Evolutionary conservation across 306 rosid species (phyloP), one percentile per base, ranked within the genome.

Genomic region (Gleditsia sinensis): DNA sequence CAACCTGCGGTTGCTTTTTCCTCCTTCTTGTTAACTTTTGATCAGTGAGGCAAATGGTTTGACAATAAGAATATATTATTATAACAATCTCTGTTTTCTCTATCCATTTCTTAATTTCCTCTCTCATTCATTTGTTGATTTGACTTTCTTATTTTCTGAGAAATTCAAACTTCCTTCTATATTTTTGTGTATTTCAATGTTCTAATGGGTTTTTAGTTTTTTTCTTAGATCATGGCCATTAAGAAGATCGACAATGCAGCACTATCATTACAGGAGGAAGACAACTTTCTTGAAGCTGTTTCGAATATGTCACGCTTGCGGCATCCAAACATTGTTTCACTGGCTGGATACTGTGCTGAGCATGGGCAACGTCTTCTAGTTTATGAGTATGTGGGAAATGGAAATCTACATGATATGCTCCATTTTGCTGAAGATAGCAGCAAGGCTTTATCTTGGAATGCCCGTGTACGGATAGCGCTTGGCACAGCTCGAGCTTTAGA

Each of bases 401-500:
- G 92, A 59, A 92, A 91, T 84, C 79, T 95, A 43, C 99, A 95
- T 63, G 98, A 92, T 73, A 85, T 90, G 78, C 98, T 95, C 76
- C 99, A 92, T 85, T 90, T 88, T 80, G 76, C 89, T 34, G 97
- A 90, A 75, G 93, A 92, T 28, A 84, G 96, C 76, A 83, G 90
- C 54, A 92, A 86, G 69, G 84, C 75, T 43, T 86, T 95, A 76
- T 76, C 96, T 70, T 95, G 99, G 99, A 95, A 95, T 81, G 96
- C 93, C 2, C 98, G 99, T 60, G 99, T 95, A 42, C 88, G 98
- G 74, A 87, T 95, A 71, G 96, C 99, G 40, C 99, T 95, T 28
- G 98, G 99, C 84, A 92, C 96, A 6, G 96, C 99, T 76, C 87
- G 99, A 64, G 99, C 99, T 68, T 83, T 92, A 83, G 99, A 95